Evolutionary conservation across 2,329 filamentous ascomycete species (phyloP), one percentile per base, ranked within the genome.

Genomic region (Ceratocystis cubensis): DNA sequence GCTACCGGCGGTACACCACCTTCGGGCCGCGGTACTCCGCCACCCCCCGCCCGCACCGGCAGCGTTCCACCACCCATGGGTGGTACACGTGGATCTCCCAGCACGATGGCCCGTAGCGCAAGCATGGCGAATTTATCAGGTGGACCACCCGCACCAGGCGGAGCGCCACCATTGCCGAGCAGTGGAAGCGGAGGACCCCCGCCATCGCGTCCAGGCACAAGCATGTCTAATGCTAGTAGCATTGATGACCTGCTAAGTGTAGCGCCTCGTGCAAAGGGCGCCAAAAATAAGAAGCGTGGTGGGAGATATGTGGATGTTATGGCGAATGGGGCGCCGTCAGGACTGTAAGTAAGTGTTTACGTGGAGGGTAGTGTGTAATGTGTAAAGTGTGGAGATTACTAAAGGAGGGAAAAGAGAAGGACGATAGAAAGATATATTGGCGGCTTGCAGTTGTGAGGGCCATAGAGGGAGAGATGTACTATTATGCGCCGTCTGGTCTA

Each of bases 221-320:
- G 89, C 69, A 86, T 96, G 81, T 95, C 90, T 75, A 91, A 90
- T 73, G 90, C 91, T n/a, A 95, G 87, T 75, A 94, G 88, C 71
- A 95, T 99, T 73, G 94, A 99, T 72, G 94, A 99, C 74, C 78
- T 99, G 69, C 79, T 99, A 25, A 89, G 89, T 4, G 86, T 88
- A 3, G 84, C 88, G 2, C 83, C 88, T 20, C 83, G 89, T 70
- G 92, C 88, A 71, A 78, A 80, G 4, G 81, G 81, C 0, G 77
- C 73, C 70, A 88, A 84, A 75, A 90, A 88, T 75, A 80, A 83
- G 72, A 90, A 91, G 79, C 96, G 91, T 80, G 85, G 87, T 25
- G 88, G 91, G 37, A 81, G 92, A 33, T 99, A 99, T 79, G 87
- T 99, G 37, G 94, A 99, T 81, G 91, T 99, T 68, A 96, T 97